phyloP scores from a whole-genome alignment of 2,329 filamentous ascomycete genomes.

The Calonectria hongkongensis region DNA sequence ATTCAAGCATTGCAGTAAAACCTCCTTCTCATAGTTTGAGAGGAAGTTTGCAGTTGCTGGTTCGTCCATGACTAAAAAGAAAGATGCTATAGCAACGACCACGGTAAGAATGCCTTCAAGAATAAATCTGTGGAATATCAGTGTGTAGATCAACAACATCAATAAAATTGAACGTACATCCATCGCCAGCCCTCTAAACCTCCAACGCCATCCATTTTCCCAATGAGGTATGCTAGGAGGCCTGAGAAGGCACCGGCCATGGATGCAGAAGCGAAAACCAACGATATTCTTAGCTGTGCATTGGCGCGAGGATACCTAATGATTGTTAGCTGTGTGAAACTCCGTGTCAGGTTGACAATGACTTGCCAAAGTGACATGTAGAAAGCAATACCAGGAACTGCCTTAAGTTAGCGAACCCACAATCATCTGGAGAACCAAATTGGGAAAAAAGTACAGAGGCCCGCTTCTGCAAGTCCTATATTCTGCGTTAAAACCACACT shows the following conservation, averaged over 20 bases:
- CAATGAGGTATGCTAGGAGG: conserved; percentile 1
- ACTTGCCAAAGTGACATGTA: conserved; percentile 17
- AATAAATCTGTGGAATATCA: not conserved
- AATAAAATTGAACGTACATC: not conserved
- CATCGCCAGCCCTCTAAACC: conserved; percentile 10
- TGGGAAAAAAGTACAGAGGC: not conserved
- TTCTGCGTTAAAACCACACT: not conserved
- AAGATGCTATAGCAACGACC: not conserved
- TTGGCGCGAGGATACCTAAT: conserved; percentile 7
- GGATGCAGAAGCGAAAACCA: conserved; percentile 2
- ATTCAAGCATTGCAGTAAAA: not conserved
- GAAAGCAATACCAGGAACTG: conserved; percentile 8
- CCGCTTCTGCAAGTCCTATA: conserved; percentile 15
- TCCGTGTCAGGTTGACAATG: not conserved
- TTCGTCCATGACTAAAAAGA: conserved; percentile 15
- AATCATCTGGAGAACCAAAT: no score
- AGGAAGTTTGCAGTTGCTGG: conserved; percentile 16
- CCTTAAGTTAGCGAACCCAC: not conserved
- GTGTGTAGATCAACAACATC: not conserved
- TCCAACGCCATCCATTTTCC: conserved; percentile 8
- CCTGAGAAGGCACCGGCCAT: conserved; percentile 16
- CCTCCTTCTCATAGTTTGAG: not conserved
- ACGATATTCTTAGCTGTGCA: conserved; percentile 10
- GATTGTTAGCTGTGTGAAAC: not conserved
- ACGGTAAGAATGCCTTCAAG: conserved; percentile 5